Percentiles rank a stretch among this genome's conserved stretches.
These are phyloP conservation scores for Mucor mucedo DNA, from an alignment of 371 early-diverging fungal genomes.

Conservation along the genomic window DNA sequence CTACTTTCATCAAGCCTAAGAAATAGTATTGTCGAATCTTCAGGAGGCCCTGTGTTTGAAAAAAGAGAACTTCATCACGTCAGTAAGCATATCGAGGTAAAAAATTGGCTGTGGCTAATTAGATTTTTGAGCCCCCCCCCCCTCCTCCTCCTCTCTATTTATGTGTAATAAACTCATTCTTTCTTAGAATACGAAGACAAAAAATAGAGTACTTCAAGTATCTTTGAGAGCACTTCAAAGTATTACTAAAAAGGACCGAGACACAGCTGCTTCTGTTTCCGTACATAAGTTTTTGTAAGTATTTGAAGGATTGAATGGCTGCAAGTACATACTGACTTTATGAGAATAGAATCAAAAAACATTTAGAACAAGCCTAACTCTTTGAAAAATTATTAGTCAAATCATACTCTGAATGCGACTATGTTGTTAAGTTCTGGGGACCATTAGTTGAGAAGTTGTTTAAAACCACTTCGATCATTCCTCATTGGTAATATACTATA, in stretches of 20 bases:
- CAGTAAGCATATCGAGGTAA: slow-evolving; percentile 15
- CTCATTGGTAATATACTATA: slow-evolving; percentile 22
- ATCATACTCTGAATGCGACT: slow-evolving; percentile 18
- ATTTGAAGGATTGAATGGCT: slow-evolving; percentile 22
- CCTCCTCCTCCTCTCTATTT: too few species aligned
- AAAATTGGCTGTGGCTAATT: background rate
- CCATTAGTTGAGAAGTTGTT: slow-evolving; percentile 23
- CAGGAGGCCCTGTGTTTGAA: slow-evolving; percentile 17
- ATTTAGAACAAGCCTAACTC: slow-evolving; percentile 19
- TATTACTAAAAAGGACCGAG: slow-evolving; percentile 8
- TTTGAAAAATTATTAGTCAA: slow-evolving; percentile 20
- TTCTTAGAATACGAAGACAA: slow-evolving; percentile 12
- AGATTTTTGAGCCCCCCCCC: too few species aligned
- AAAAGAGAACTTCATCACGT: slow-evolving; percentile 15
- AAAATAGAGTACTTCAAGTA: slow-evolving; percentile 16
- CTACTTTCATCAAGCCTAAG: too few species aligned
- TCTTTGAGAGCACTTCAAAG: slow-evolving; percentile 14
- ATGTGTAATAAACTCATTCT: too few species aligned
- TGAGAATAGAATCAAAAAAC: slow-evolving; percentile 26
- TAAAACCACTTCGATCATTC: slow-evolving; percentile 20
- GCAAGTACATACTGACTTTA: slow-evolving; percentile 23
- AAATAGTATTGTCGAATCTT: slow-evolving; percentile 13
- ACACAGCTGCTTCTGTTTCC: slow-evolving; percentile 13
- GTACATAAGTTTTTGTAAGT: slow-evolving; percentile 23
- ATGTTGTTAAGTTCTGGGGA: slow-evolving; percentile 22